Conservation (phyloP, 768 basidiomycete species). For the Paxillus involutus region DNA sequence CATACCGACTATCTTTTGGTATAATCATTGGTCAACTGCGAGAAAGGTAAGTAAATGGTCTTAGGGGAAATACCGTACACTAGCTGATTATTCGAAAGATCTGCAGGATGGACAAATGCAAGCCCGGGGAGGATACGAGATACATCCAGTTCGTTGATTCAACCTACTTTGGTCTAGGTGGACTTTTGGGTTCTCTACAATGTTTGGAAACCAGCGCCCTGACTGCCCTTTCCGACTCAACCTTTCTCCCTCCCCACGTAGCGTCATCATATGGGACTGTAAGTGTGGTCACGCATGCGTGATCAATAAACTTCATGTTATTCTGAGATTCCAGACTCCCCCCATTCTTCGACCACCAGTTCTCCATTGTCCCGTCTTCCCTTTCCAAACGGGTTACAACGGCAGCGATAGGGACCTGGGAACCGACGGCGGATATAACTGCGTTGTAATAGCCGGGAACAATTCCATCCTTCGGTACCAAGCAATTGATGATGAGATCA, state of each 20-base stretch:
- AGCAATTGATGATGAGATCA: conserved; percentile 9
- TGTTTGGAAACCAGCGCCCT: background rate
- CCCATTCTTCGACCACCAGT: conserved; percentile 28
- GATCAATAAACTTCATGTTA: conserved; percentile 28
- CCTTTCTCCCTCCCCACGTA: background rate
- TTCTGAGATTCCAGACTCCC: conserved; percentile 16
- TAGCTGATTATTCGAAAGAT: too few species aligned
- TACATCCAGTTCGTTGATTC: background rate
- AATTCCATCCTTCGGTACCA: conserved; percentile 1
- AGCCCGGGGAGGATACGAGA: background rate
- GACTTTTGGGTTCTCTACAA: background rate
- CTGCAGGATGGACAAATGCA: too few species aligned
- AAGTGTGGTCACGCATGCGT: conserved; percentile 6
- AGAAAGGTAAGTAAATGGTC: too few species aligned
- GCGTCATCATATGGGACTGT: background rate
- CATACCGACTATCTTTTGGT: too few species aligned
- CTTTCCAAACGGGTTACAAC: conserved; percentile 30
- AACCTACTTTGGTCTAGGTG: background rate
- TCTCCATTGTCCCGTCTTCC: conserved; percentile 12
- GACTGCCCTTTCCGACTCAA: background rate
- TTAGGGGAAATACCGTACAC: too few species aligned
- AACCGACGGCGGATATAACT: conserved; percentile 9
- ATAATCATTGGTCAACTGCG: too few species aligned
- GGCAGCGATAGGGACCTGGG: conserved; percentile 25
- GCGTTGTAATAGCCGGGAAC: background rate